These are phyloP conservation scores for Penicillium verrucosum DNA, from an alignment of 2,329 filamentous ascomycete species.

Conservation along the genomic window DNA sequence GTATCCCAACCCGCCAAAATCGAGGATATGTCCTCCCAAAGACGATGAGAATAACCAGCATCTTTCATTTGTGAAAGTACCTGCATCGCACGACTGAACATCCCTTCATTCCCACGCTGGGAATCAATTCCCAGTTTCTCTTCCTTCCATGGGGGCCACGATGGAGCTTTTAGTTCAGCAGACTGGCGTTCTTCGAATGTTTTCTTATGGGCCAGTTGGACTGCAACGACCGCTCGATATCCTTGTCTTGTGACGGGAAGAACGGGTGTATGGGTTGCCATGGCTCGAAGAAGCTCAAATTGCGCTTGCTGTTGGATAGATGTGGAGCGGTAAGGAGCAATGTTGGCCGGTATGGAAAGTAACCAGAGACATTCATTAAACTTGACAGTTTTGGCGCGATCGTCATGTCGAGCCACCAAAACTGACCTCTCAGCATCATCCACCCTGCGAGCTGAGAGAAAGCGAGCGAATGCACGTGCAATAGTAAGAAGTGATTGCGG, in stretches of 20 bases:
- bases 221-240: conserved; percentile 54
- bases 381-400: conserved; percentile 37
- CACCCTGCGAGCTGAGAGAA: conserved; percentile 25
- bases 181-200: conserved; percentile 55
- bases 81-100: conserved; percentile 55
- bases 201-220: conserved; percentile 59
- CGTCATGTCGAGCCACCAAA: conserved; percentile 3
- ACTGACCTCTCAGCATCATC: conserved; percentile 1
- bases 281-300: conserved; percentile 55
- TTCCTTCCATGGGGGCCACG: conserved; percentile 66
- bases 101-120: conserved; percentile 55
- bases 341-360: conserved; percentile 48
- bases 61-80: conserved; percentile 57
- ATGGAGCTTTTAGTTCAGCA: conserved; percentile 57
- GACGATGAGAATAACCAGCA: conserved; percentile 53
- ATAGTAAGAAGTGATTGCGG: conserved; percentile 47
- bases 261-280: conserved; percentile 54
- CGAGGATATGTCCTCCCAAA: conserved; percentile 54
- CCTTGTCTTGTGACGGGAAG: conserved; percentile 56
- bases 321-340: conserved; percentile 49
- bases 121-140: conserved; percentile 59
- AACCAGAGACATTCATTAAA: conserved; percentile 51
- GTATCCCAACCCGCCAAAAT: conserved; percentile 62
- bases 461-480: conserved; percentile 38
- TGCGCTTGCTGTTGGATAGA: conserved; percentile 55